Base-by-base conservation (phyloP, 805 yeast genomes). In the Ogataea methanolica region DNA sequence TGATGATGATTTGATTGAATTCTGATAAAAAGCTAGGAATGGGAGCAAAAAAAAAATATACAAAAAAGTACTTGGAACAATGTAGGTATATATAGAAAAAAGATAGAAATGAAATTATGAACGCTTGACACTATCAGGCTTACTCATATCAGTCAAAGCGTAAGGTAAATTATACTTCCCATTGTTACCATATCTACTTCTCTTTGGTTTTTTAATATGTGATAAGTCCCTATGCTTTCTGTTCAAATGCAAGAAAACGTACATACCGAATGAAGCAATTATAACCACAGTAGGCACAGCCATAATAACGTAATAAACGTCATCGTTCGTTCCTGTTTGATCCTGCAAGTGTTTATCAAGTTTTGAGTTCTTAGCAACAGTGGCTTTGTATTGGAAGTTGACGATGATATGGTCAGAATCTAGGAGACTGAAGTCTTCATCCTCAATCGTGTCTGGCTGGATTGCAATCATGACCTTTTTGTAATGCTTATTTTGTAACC, bases 211-310 rank as follows among this genome's bases (percentile, higher is more conserved):
- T 43, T 71, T 73, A 36, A 79, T 61, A 29, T 60, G 67, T 2
- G 78, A 67, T 41, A 80, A 67, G 55, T 80, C 84, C 59, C 82
- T 72, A 56, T 80, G 82, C 33, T 72, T 69, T 48, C 70, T 75
- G 58, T 83, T 86, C 44, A 77, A 47, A 57, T 69, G 71, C 12
- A 84, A 72, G 63, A 86, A 85, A 50, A 81, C 53, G 61, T 84
- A 86, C 84, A 85, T 82, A 33, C 73, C 70, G 37, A 83, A 68
- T 11, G 79, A 81, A 11, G 83, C 76, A 29, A 86, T 49, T 15
- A 79, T 64, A 17, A 85, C 90, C 40, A 75, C 73, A 1, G 85
- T 75, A 16, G 95, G 95, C 62, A 85, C 76, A 9, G 85, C 71
- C 68, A 85, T 66, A 53, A 85, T 80, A 46, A 84, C 73, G 56